phyloP scores from a whole-genome alignment of 805 yeast genomes.

The Grigorovia humatica region DNA sequence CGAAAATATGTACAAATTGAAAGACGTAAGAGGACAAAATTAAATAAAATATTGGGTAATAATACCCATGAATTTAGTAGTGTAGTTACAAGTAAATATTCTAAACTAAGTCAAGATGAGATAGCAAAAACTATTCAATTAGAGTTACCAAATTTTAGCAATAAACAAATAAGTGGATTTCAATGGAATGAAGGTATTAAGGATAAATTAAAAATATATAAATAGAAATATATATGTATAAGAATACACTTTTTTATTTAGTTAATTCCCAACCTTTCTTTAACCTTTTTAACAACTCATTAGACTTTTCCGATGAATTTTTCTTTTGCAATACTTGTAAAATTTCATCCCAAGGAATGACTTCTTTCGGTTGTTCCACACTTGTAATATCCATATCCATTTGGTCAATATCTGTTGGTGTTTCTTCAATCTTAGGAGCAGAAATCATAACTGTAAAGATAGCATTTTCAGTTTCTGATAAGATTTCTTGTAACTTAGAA shows the following conservation, averaged over 20 bases:
- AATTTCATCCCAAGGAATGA: conserved; percentile 39
- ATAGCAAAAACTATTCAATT: conserved; percentile 29
- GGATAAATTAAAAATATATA: conserved; percentile 35
- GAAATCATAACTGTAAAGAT: conserved; percentile 38
- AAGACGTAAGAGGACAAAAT: conserved; percentile 26
- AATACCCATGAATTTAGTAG: neutral
- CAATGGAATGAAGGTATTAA: conserved; percentile 52
- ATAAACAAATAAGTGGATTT: conserved; percentile 34
- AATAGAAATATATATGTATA: neutral
- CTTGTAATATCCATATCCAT: conserved; percentile 3
- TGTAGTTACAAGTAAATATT: neutral
- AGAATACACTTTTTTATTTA: conserved; percentile 8
- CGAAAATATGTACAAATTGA: conserved; percentile 65
- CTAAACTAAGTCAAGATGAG: conserved; percentile 16
- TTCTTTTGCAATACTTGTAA: conserved; percentile 28
- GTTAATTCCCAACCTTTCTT: conserved; percentile 33
- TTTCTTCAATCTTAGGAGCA: conserved; percentile 8
- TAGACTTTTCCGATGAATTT: conserved; percentile 23
- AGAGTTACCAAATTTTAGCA: conserved; percentile 32
- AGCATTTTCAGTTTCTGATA: conserved; percentile 20
- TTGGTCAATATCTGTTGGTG: neutral
- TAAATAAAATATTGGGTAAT: conserved; percentile 1
- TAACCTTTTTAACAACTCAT: conserved; percentile 25
- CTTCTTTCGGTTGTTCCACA: conserved; percentile 3
- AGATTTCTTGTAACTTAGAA: conserved; percentile 27